These are phyloP conservation scores for Emergomyces pasteurianus DNA, from an alignment of 2,329 filamentous ascomycete species.

Conservation along the genomic window DNA sequence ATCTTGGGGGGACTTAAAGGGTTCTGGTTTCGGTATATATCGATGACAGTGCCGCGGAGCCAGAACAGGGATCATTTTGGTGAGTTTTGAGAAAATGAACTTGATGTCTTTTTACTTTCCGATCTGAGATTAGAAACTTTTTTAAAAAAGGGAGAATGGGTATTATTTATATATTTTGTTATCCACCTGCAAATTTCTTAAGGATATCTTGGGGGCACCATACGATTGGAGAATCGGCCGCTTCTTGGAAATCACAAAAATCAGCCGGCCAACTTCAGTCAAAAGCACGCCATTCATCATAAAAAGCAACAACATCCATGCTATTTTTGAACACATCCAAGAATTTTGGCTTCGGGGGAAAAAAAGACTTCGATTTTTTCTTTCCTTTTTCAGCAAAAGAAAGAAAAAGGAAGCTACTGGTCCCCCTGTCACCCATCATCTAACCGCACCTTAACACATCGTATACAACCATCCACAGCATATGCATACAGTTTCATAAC, in stretches of 20 bases:
- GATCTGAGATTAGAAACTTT: no score
- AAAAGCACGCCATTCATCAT: not conserved
- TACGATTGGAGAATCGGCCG: not conserved
- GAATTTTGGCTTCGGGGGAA: not conserved
- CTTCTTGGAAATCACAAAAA: not conserved
- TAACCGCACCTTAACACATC: not conserved
- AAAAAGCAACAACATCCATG: not conserved
- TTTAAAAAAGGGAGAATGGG: not conserved
- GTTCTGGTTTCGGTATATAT: conserved; percentile 61
- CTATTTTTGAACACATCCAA: not conserved
- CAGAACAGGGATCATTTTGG: conserved; percentile 33
- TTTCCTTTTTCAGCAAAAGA: no score
- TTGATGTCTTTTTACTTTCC: no score
- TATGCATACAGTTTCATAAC: not conserved
- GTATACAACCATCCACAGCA: not conserved
- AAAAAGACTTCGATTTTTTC: no score
- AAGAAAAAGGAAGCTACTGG: not conserved
- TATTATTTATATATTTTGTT: not conserved
- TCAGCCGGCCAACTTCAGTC: not conserved
- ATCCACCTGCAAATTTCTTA: not conserved
- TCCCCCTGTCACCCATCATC: not conserved
- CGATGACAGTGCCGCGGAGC: conserved; percentile 27
- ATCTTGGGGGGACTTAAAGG: conserved; percentile 55
- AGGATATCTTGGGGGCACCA: not conserved
- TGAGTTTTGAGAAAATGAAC: conserved; percentile 12